A percentile compares a stretch with the other conserved stretches of the same genome.
phyloP scores from a whole-genome alignment of 1,284 basidiomycete species.

The Bjerkandera adusta region DNA sequence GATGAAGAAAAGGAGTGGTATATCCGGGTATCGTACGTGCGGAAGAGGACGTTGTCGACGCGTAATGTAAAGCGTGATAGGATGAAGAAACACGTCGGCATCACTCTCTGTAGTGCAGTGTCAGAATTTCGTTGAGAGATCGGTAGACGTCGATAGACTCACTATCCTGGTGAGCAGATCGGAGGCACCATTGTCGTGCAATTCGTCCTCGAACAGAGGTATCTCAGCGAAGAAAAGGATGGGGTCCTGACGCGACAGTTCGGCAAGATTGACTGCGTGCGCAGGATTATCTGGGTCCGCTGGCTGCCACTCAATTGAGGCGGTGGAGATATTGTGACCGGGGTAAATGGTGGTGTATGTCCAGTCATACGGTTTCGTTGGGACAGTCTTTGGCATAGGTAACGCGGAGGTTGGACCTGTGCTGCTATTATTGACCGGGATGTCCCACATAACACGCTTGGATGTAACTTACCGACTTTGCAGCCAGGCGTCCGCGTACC shows the following conservation, averaged over 20 bases:
- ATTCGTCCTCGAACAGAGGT: conserved; percentile 89
- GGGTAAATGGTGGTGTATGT: conserved; percentile 92
- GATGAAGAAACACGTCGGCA: conserved; percentile 95
- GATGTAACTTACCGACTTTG: conserved; percentile 67
- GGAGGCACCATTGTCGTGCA: conserved; percentile 92
- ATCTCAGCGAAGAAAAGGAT: conserved; percentile 95
- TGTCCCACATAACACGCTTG: background rate
- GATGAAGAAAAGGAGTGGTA: conserved; percentile 79
- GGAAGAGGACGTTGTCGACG: conserved; percentile 94
- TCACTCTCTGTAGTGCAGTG: conserved; percentile 77
- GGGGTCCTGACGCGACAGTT: conserved; percentile 87
- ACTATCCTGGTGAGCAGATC: conserved; percentile 83
- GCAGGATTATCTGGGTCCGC: conserved; percentile 50
- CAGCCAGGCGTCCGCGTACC: conserved; percentile 93
- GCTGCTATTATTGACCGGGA: conserved; percentile 32
- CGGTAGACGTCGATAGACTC: conserved; percentile 33
- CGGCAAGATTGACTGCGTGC: conserved; percentile 76
- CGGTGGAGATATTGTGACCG: conserved; percentile 48
- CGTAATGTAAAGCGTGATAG: conserved; percentile 91
- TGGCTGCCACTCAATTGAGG: conserved; percentile 40
- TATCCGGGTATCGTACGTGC: conserved; percentile 86
- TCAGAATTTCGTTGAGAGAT: conserved; percentile 1
- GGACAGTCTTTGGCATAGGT: conserved; percentile 70
- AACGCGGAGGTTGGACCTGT: conserved; percentile 61
- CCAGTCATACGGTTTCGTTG: conserved; percentile 94